Conservation (phyloP, 805 yeast genomes). For the Monosporozyma yasuniensis region DNA sequence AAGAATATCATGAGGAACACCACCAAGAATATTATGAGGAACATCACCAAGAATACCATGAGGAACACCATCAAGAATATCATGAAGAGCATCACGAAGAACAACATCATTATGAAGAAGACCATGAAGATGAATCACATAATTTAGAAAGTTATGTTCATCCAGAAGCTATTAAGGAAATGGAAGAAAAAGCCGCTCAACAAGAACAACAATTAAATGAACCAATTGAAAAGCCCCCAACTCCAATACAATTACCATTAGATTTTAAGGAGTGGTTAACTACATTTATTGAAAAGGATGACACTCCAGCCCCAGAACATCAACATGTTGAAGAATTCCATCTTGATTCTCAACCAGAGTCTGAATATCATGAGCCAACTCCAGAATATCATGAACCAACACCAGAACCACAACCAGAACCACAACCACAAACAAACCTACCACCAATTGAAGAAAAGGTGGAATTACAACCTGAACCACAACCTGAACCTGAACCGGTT, state of each 20-base stretch:
- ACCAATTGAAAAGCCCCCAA: constrained; percentile 1
- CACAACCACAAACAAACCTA: not conserved
- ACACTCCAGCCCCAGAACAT: not conserved
- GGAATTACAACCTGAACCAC: too few relatives aligned
- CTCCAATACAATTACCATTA: constrained; percentile 7
- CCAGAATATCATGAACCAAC: not conserved
- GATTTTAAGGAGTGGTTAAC: constrained; percentile 15
- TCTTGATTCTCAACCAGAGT: not conserved
- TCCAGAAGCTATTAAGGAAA: not conserved
- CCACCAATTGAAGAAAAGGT: not conserved
- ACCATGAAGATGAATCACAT: not conserved
- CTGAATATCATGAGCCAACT: not conserved
- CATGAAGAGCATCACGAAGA: not conserved
- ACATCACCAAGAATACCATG: not conserved
- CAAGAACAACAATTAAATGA: not conserved
- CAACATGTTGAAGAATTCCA: not conserved
- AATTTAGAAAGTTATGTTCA: not conserved
- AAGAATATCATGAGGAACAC: not conserved
- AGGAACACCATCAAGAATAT: not conserved
- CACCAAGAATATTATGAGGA: not conserved
- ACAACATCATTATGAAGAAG: not conserved
- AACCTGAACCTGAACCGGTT: constrained; percentile 1
- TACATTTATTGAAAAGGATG: constrained; percentile 11
- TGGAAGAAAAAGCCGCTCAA: not conserved
- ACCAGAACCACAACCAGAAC: not conserved